Evolutionary conservation across 805 yeast species (phyloP), one percentile per base, ranked within the genome.

Genomic region (Pichia scutulata): DNA sequence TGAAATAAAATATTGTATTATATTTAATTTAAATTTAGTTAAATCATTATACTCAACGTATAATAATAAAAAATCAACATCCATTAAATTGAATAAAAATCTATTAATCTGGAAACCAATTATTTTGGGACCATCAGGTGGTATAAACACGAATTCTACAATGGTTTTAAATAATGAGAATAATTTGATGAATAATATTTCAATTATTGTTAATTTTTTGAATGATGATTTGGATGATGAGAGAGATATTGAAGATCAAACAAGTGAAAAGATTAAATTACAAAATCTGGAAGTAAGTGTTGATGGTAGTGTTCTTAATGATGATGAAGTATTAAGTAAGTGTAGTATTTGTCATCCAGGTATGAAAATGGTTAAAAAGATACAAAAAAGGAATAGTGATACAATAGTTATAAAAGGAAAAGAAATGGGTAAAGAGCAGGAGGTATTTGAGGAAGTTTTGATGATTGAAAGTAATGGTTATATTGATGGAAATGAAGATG

Each of bases 71-170:
- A 67, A 68, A 0, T 80, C 37, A 0, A 79, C 37, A 33, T 33
- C 82, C 53, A 73, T 73, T 16, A 63, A 61, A 30, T 57, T 88
- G n/a, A 72, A 81, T 41, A 75, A 80, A 4, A 68, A 70, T 0
- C 72, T 73, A 41, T 68, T 89, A 14, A 54, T 88, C 14, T 89
- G 96, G 96, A 86, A 84, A 58, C 89, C 90, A 1, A 75, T 86
- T 66, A 75, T 86, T n/a, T 76, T 81, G 58, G 95, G 95, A 0
- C 92, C 93, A 0, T 83, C 90, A 0, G 89, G 93, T 22, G 96
- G 95, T 14, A 82, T 88, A 36, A 84, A 85, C 58, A 78, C 84
- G 0, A 80, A 79, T 0, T 74, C 79, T 1, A 70, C 76, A 1
- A 62, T 61, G 67, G 69, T 67, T 37, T 45, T 64, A 7, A 63